A percentile compares a stretch with the other conserved stretches of the same genome.
These are phyloP conservation scores for Amoebophrya sp. DNA, from an alignment of 169 alveolate species.

Conservation along the genomic window DNA sequence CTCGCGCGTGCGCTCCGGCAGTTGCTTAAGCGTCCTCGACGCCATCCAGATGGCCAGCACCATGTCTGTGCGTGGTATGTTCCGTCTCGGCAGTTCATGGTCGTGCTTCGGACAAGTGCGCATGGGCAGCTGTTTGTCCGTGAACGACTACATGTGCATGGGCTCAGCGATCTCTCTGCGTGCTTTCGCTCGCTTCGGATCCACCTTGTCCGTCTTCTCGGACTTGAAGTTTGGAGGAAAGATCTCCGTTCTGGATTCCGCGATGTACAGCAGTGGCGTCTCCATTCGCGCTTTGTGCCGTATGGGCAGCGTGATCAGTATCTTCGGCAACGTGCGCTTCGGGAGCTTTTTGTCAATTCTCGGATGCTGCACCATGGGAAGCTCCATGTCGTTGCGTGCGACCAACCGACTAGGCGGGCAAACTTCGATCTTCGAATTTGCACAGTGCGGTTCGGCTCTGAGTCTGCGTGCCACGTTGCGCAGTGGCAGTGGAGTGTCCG, in stretches of 20 bases:
- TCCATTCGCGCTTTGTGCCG: constrained; percentile 16
- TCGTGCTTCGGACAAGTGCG: background rate
- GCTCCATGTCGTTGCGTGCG: constrained; percentile 30
- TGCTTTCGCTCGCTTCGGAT: constrained; percentile 27
- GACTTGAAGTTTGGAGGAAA: constrained; percentile 13
- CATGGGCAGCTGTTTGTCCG: background rate
- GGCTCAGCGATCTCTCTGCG: constrained; percentile 25
- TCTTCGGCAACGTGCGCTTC: background rate
- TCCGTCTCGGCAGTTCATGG: constrained; percentile 22
- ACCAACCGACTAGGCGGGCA: background rate
- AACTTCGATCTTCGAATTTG: background rate
- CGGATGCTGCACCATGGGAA: background rate
- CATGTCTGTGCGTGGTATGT: constrained; percentile 6
- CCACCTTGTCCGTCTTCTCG: background rate
- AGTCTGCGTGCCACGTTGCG: background rate
- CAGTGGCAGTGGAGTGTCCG: background rate
- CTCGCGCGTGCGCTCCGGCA: background rate
- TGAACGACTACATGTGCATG: background rate
- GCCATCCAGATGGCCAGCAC: background rate
- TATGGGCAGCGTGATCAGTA: constrained; percentile 14
- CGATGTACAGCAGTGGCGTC: background rate
- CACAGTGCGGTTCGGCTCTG: background rate
- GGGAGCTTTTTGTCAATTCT: background rate
- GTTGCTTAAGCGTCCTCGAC: background rate
- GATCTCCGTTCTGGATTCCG: constrained; percentile 15